Evolutionary conservation across 2,329 filamentous ascomycete genomes (phyloP).

Genomic region (Colletotrichum sp.): DNA sequence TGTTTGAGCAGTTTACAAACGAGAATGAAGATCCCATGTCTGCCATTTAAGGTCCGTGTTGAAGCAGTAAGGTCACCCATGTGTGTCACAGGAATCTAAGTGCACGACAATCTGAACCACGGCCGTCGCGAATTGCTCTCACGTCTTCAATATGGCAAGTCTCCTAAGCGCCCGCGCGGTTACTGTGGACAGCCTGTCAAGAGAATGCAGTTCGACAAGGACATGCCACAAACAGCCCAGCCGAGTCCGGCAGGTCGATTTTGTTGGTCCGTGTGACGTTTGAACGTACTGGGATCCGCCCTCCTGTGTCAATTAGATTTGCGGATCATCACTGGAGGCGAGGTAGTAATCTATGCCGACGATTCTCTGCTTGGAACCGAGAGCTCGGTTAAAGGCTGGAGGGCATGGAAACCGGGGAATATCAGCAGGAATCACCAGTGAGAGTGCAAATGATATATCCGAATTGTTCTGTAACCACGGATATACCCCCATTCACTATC

Average conservation of each 20-base stretch:
- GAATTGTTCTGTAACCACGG: neutral
- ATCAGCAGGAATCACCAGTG: fast-evolving
- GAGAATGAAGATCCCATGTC: neutral
- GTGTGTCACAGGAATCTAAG: neutral
- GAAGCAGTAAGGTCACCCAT: neutral
- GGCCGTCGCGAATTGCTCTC: neutral
- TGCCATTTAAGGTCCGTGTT: fast-evolving
- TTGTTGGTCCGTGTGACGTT: neutral
- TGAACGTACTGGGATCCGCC: neutral
- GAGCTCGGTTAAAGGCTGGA: neutral
- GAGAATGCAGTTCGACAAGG: neutral
- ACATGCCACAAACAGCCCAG: neutral
- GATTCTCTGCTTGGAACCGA: neutral
- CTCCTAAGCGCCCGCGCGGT: fast-evolving
- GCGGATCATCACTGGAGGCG: neutral
- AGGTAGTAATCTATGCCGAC: fast-evolving
- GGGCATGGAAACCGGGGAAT: fast-evolving
- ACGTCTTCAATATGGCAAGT: neutral
- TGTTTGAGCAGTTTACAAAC: neutral
- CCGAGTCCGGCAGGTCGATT: neutral
- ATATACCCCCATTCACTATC: fast-evolving
- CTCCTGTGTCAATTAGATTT: neutral
- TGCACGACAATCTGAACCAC: fast-evolving
- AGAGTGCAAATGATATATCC: neutral
- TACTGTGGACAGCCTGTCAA: neutral